A percentile compares a stretch with the other conserved stretches of the same genome.
Conservation (phyloP, 768 basidiomycete species). For the Tylopilus subfusipes region DNA sequence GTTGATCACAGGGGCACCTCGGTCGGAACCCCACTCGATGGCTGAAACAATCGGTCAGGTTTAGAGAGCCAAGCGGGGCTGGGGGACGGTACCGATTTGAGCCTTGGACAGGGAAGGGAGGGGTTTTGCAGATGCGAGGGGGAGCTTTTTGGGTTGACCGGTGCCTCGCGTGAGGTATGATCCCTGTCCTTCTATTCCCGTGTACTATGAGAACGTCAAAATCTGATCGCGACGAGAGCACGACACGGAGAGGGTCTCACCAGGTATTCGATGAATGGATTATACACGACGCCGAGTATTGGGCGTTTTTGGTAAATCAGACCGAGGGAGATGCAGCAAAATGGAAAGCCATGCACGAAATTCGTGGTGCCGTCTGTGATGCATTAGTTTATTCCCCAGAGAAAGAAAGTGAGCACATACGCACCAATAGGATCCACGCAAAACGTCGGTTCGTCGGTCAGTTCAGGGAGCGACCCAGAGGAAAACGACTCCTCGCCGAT, state of each 20-base stretch:
- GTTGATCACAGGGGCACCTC: slow-evolving; percentile 47
- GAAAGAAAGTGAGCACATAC: slow-evolving; percentile 11
- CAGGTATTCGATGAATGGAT: slow-evolving; percentile 85
- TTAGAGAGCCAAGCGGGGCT: not conserved
- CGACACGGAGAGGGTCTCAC: slow-evolving; percentile 34
- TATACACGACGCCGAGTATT: slow-evolving; percentile 88
- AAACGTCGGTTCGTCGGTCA: slow-evolving; percentile 90
- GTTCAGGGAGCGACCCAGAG: slow-evolving; percentile 58
- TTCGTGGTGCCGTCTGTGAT: slow-evolving; percentile 80
- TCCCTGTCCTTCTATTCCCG: slow-evolving; percentile 74
- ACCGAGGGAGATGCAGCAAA: slow-evolving; percentile 88
- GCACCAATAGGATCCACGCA: slow-evolving; percentile 93
- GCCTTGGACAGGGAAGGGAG: slow-evolving; percentile 70
- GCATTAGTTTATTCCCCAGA: not conserved
- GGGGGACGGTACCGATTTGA: slow-evolving; percentile 49
- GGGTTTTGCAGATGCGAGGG: slow-evolving; percentile 60
- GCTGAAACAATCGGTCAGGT: slow-evolving; percentile 37
- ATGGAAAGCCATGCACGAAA: slow-evolving; percentile 83
- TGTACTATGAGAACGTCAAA: slow-evolving; percentile 48
- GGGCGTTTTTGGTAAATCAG: slow-evolving; percentile 80
- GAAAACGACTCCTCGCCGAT: slow-evolving; percentile 95
- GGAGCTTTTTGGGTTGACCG: slow-evolving; percentile 52
- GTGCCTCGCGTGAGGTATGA: slow-evolving; percentile 62
- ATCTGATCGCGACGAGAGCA: not conserved
- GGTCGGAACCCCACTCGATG: slow-evolving; percentile 88